Evolutionary conservation across 371 early-diverging fungal genomes (phyloP).

Genomic region (Actinomortierella wolfii): DNA sequence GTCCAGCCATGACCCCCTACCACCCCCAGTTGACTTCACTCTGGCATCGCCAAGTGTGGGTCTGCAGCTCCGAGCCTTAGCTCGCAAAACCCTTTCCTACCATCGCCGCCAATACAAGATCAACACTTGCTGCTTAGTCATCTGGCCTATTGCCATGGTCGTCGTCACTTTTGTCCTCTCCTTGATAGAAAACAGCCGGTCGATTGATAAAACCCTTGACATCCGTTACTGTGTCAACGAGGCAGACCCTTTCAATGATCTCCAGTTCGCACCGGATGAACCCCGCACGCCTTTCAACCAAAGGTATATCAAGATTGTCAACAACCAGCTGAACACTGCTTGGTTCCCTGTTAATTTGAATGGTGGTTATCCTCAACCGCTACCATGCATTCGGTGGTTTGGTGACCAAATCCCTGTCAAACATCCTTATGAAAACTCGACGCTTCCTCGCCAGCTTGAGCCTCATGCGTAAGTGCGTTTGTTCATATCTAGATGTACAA

Average conservation of each 20-base stretch:
- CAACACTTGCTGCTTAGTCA: slow-evolving; percentile 64
- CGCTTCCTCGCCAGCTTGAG: slow-evolving; percentile 1
- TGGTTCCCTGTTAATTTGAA: slow-evolving; percentile 12
- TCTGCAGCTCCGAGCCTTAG: slow-evolving; percentile 34
- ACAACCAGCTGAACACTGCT: slow-evolving; percentile 1
- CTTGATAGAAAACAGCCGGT: neutral
- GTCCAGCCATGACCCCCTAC: slow-evolving; percentile 25
- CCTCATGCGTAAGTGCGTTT: slow-evolving; percentile 21
- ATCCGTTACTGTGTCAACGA: slow-evolving; percentile 24
- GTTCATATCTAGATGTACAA: too few relatives aligned
- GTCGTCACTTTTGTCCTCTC: slow-evolving; percentile 27
- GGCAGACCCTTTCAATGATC: slow-evolving; percentile 6
- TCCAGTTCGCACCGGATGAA: neutral
- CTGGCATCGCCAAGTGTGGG: slow-evolving; percentile 13
- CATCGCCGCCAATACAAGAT: slow-evolving; percentile 65
- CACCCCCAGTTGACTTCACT: slow-evolving; percentile 33
- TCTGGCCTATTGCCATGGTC: slow-evolving; percentile 57
- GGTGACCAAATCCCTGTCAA: slow-evolving; percentile 29
- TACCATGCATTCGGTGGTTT: slow-evolving; percentile 41
- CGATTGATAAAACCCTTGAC: neutral
- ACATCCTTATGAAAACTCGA: slow-evolving; percentile 23
- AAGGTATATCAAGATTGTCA: neutral
- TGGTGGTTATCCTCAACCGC: neutral
- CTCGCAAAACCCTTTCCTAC: slow-evolving; percentile 58
- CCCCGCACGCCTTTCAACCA: neutral